Percentiles rank a stretch among this genome's conserved stretches.
Evolutionary conservation across 345 rosid species (phyloP).

Genomic region (Aurinia saxatilis): DNA sequence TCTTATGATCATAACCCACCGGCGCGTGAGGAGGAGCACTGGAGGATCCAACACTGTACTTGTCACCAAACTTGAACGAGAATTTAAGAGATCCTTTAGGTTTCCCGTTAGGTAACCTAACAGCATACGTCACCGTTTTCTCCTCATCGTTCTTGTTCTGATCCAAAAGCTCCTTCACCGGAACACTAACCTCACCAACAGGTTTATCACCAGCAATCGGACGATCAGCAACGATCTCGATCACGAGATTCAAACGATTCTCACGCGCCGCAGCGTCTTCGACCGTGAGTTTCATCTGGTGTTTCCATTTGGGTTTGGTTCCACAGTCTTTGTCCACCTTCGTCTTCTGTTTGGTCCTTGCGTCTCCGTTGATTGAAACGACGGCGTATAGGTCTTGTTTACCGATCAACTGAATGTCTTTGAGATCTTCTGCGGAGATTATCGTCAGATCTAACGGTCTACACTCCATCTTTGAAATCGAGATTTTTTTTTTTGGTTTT

Average conservation of each 20-base stretch:
- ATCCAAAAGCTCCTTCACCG: slow-evolving; percentile 46
- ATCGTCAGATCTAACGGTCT: slow-evolving; percentile 47
- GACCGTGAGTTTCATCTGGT: slow-evolving; percentile 42
- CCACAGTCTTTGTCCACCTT: slow-evolving; percentile 49
- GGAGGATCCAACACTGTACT: slow-evolving; percentile 18
- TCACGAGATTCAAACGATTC: slow-evolving; percentile 28
- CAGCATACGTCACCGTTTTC: slow-evolving; percentile 25
- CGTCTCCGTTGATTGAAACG: slow-evolving; percentile 42
- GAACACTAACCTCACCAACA: slow-evolving; percentile 45
- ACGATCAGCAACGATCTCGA: slow-evolving; percentile 45
- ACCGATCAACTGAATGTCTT: slow-evolving; percentile 43
- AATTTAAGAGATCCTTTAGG: slow-evolving; percentile 26
- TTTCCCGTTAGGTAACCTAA: slow-evolving; percentile 26
- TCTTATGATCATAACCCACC: background rate
- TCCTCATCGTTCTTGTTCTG: slow-evolving; percentile 22
- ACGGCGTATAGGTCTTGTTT: slow-evolving; percentile 59
- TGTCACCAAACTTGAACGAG: slow-evolving; percentile 27
- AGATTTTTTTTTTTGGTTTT: background rate
- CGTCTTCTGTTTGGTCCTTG: slow-evolving; percentile 39
- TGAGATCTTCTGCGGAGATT: slow-evolving; percentile 45
- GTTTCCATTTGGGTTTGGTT: slow-evolving; percentile 49
- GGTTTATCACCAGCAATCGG: slow-evolving; percentile 39
- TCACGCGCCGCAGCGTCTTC: slow-evolving; percentile 38
- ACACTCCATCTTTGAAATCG: slow-evolving; percentile 32
- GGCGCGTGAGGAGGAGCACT: slow-evolving; percentile 7